These are phyloP conservation scores for Fraxinus albicans DNA, from an alignment of 305 asterid species.

Conservation along the genomic window DNA sequence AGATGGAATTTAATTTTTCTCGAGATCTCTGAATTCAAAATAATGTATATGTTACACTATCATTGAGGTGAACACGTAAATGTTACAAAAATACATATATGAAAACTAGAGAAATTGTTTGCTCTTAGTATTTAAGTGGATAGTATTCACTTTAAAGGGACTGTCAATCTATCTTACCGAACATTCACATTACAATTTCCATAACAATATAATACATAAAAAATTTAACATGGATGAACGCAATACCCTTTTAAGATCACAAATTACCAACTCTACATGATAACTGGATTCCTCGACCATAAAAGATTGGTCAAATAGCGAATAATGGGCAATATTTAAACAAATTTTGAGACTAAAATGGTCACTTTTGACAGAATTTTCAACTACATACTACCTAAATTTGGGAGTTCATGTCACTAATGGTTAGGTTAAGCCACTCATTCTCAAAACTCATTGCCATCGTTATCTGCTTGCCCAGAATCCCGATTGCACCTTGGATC, in stretches of 20 bases:
- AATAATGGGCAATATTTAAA: conserved; percentile 26
- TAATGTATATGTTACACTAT: too few species aligned
- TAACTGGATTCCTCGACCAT: conserved; percentile 4
- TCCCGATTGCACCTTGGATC: conserved; percentile 63
- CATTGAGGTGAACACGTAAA: not conserved
- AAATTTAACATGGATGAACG: not conserved
- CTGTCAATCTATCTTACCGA: not conserved
- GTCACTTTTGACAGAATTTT: conserved; percentile 34
- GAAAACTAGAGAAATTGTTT: not conserved
- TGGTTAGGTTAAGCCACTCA: conserved; percentile 53
- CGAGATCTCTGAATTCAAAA: too few species aligned
- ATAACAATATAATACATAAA: conserved; percentile 20
- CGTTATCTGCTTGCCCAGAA: conserved; percentile 26
- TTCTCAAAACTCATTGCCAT: conserved; percentile 32
- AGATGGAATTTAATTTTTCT: too few species aligned
- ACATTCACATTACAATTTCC: not conserved
- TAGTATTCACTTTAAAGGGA: not conserved
- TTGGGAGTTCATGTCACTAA: conserved; percentile 33
- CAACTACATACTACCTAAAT: conserved; percentile 46
- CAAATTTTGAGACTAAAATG: conserved; percentile 36
- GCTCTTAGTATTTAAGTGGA: not conserved
- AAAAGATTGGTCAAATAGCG: conserved; percentile 44
- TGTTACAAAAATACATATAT: not conserved
- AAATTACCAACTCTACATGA: conserved; percentile 41
- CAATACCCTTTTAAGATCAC: conserved; percentile 18